phyloP scores from a whole-genome alignment of 352 stramenopile genomes.

The Thalassiosira hispida region DNA sequence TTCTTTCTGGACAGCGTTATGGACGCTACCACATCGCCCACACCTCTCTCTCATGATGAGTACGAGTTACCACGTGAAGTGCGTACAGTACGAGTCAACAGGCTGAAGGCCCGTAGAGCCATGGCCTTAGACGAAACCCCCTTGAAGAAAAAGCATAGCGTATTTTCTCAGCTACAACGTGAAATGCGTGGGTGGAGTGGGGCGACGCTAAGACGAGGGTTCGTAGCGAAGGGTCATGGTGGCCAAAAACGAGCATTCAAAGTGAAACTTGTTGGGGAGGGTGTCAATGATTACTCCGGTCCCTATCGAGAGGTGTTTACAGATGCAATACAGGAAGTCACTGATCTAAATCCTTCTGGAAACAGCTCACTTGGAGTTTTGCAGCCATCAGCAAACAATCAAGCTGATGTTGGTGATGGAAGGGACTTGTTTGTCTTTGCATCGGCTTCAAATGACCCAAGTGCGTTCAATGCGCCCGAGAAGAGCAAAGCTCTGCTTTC shows the following conservation, averaged over 20 bases:
- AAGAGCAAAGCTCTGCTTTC: constrained; percentile 53
- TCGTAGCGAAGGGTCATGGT: constrained; percentile 96
- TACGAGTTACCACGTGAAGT: constrained; percentile 98
- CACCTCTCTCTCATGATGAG: constrained; percentile 96
- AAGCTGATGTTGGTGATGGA: constrained; percentile 74
- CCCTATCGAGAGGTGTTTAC: constrained; percentile 98
- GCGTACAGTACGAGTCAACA: constrained; percentile 96
- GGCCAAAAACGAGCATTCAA: constrained; percentile 98
- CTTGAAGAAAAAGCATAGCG: constrained; percentile 87
- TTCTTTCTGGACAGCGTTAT: constrained; percentile 94
- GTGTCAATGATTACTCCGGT: constrained; percentile 98
- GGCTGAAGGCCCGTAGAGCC: constrained; percentile 91
- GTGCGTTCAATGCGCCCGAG: constrained; percentile 4
- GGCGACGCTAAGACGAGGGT: constrained; percentile 92
- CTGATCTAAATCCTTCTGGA: constrained; percentile 73
- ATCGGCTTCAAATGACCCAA: constrained; percentile 22
- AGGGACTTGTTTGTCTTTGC: constrained; percentile 83
- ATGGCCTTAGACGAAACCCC: constrained; percentile 72
- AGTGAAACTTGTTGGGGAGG: constrained; percentile 98
- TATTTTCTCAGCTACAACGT: constrained; percentile 97
- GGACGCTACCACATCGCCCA: constrained; percentile 94
- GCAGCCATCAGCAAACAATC: constrained; percentile 78
- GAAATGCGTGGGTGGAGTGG: constrained; percentile 94
- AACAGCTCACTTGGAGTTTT: constrained; percentile 73
- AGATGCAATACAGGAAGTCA: constrained; percentile 94